Conservation (phyloP, 345 rosid species). For the Kernera saxatilis region DNA sequence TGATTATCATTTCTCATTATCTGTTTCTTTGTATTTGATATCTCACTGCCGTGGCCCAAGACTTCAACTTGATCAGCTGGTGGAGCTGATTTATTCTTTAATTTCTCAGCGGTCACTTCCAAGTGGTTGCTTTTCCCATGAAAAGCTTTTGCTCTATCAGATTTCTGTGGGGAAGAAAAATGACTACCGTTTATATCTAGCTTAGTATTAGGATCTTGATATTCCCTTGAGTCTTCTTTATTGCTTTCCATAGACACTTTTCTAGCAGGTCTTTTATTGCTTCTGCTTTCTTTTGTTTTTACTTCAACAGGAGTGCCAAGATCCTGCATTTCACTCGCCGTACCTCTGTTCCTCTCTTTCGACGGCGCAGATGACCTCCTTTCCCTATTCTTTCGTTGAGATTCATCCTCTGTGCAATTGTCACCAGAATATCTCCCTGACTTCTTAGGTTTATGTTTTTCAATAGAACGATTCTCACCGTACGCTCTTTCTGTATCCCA, state of each 20-base stretch:
- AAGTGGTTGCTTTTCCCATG: slow-evolving; percentile 34
- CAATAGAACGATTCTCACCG: not conserved
- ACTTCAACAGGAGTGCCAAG: slow-evolving; percentile 32
- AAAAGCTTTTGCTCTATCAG: slow-evolving; percentile 26
- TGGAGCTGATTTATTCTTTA: slow-evolving; percentile 37
- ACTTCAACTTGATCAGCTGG: slow-evolving; percentile 44
- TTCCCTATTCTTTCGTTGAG: slow-evolving; percentile 44
- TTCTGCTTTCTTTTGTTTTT: slow-evolving; percentile 39
- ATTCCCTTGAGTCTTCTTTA: slow-evolving; percentile 34
- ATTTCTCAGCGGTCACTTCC: slow-evolving; percentile 39
- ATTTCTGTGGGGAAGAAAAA: slow-evolving; percentile 30
- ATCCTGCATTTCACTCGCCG: slow-evolving; percentile 32
- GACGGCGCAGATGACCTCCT: slow-evolving; percentile 46
- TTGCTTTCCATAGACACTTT: slow-evolving; percentile 34
- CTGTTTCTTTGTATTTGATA: slow-evolving; percentile 36
- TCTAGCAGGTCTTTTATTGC: slow-evolving; percentile 39
- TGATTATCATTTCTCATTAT: slow-evolving; percentile 38
- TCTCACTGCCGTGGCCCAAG: slow-evolving; percentile 34
- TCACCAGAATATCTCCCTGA: slow-evolving; percentile 32
- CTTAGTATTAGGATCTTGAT: slow-evolving; percentile 35
- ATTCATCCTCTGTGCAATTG: slow-evolving; percentile 31
- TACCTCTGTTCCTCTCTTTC: slow-evolving; percentile 45
- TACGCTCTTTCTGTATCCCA: slow-evolving; percentile 10
- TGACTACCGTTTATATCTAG: slow-evolving; percentile 33
- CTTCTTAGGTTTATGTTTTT: slow-evolving; percentile 7